Evolutionary conservation across 75 land plant species (phyloP).

Genomic region (Cunninghamia lanceolata): DNA sequence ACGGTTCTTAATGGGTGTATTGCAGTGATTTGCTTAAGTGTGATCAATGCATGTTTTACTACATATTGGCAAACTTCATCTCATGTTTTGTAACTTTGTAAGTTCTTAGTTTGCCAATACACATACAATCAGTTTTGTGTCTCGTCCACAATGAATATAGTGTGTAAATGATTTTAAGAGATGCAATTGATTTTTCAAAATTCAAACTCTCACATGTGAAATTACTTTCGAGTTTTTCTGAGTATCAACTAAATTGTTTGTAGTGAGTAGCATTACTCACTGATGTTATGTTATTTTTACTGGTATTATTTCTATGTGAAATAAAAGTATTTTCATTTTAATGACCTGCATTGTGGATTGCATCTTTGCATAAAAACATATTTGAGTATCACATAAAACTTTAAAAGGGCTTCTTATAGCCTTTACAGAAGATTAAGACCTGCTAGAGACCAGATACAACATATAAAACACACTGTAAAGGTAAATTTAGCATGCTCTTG

Average conservation of each 20-base stretch:
- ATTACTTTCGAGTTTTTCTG: neutral
- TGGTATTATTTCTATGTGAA: neutral
- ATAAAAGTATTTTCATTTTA: neutral
- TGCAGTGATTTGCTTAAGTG: neutral
- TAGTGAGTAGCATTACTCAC: neutral
- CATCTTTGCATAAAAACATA: neutral
- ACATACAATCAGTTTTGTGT: neutral
- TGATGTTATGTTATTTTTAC: neutral
- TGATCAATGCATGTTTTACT: neutral
- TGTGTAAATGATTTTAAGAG: neutral
- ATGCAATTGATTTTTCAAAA: neutral
- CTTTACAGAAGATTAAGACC: neutral
- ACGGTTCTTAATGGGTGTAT: too few species aligned
- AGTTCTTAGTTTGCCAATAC: neutral
- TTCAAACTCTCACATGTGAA: neutral
- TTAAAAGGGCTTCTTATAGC: neutral
- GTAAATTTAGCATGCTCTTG: neutral
- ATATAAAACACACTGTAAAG: neutral
- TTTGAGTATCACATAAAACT: neutral
- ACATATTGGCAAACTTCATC: neutral
- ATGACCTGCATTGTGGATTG: neutral
- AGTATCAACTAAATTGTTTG: neutral
- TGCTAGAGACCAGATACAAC: neutral
- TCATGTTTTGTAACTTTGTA: neutral
- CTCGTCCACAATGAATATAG: neutral